Evolutionary conservation across 2,329 filamentous ascomycete genomes (phyloP), one percentile per base, ranked within the genome.

Genomic region (Paecilomyces fulvus): DNA sequence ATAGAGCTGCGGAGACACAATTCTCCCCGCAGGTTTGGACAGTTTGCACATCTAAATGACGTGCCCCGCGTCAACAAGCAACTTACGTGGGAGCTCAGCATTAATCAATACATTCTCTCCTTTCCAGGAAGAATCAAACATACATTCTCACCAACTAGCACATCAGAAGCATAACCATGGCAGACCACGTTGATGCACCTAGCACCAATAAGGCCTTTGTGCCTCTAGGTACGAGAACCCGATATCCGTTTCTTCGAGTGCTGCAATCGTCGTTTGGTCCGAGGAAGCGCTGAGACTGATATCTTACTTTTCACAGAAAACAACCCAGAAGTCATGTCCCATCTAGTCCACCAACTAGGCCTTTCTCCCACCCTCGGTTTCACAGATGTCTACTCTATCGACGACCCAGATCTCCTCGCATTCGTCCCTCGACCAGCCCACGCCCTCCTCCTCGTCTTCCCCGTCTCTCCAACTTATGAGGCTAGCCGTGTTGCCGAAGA

Each of bases 371-470:
- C 81, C 25, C 81, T 97, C 50, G 80, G 83, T 65, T 86, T 96
- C 75, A 87, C 95, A 79, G 92, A 97, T 74, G 90, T 97, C 72
- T 96, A 87, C 81, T 92, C 87, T 63, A 86, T 97, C 67, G 87
- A 88, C 61, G 92, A 97, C 54, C 85, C 89, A 0, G 86, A 91
- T 54, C 82, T 96, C 43, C 84, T 97, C 53, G 83, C 85, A 59
- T 91, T 96, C 73, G 84, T 97, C 43, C 92, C 94, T 0, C 89
- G 92, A 1, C 94, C 94, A 2, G 89, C 90, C 1, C 82, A 91
- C 61, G 92, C 92, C 5, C 83, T 97, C 14, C 85, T 97, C 30
- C 87, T 97, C 64, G 91, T 97, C 61, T 96, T 96, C 73, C 92
- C 94, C 62, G 82, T 95, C 60, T 90, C 84, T 55, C 78, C 84